Evolutionary conservation across 176 grass and related monocot species (phyloP), one percentile per base, ranked within the genome.

Genomic region (Eremochloa ophiuroides): DNA sequence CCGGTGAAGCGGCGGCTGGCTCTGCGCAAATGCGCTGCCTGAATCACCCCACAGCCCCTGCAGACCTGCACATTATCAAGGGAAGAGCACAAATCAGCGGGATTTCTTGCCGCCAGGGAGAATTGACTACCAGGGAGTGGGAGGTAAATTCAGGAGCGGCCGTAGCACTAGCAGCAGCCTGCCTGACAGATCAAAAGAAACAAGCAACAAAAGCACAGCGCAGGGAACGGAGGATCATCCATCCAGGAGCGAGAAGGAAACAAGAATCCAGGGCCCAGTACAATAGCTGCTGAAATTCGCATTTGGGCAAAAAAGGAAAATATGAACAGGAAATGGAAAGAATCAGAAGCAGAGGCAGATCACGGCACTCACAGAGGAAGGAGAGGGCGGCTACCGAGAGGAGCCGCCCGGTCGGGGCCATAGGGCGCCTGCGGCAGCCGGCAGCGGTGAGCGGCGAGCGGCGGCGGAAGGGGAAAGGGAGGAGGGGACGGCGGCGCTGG

Each of bases 61-160:
- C 35, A 91, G 37, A 75, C 86, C 92, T 94, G 86, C 89, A 85
- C 74, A 80, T 82, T 56, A 40, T 39, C 71, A 38, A 76, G n/a
- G 53, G 39, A 37, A 33, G 23, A 79, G 66, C 74, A 8, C 6
- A 74, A 79, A 68, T 84, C 75, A 84, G 38, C 14, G 18, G 56
- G 6, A 22, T 60, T 76, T 87, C 30, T 41, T 78, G 25, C 15
- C 30, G 16, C 33, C 43, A 56, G 15, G 31, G 3, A 53, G 11
- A 53, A 82, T 29, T 70, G 47, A 8, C 10, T 9, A 27, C 6
- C 2, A 10, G 20, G 20, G 12, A 25, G 37, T 7, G 18, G 25
- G n/a, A 31, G 2, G 8, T 55, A 29, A 75, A 75, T 41, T 41
- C 77, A 51, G 42, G 25, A 28, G 6, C 62, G 10, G 43, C 16